Evolutionary conservation across 495 filamentous ascomycete species (phyloP).

Genomic region (Tuber magnatum): DNA sequence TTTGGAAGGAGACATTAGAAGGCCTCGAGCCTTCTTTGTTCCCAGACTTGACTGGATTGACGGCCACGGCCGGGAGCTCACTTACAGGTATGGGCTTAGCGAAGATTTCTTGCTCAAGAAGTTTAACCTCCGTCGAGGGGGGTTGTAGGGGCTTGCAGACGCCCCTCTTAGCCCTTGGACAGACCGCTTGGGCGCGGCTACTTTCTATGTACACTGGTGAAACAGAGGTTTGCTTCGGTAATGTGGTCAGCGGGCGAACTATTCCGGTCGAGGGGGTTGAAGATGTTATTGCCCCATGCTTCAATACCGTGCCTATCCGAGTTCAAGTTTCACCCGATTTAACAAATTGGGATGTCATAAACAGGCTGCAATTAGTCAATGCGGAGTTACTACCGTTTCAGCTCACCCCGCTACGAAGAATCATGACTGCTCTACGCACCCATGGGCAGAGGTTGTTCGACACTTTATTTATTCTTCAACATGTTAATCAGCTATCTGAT

Average conservation of each 20-base stretch:
- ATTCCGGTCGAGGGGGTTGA: constrained; percentile 58
- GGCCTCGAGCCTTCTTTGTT: constrained; percentile 49
- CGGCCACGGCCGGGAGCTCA: constrained; percentile 16
- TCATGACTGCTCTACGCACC: constrained; percentile 48
- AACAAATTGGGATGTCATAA: constrained; percentile 50
- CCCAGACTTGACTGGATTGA: constrained; percentile 38
- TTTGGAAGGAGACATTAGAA: constrained; percentile 54
- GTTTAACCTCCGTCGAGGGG: constrained; percentile 47
- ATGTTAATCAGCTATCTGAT: constrained; percentile 40
- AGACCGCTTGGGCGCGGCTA: constrained; percentile 61
- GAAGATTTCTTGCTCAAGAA: constrained; percentile 20
- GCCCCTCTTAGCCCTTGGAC: constrained; percentile 57
- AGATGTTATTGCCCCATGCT: constrained; percentile 71
- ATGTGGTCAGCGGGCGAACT: constrained; percentile 66
- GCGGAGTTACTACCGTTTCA: constrained; percentile 56
- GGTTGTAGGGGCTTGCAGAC: constrained; percentile 50
- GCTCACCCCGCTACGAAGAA: constrained; percentile 58
- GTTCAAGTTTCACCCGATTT: constrained; percentile 45
- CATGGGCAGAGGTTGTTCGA: constrained; percentile 57
- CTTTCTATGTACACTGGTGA: constrained; percentile 50
- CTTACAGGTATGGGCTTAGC: constrained; percentile 29
- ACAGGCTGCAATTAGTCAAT: constrained; percentile 52
- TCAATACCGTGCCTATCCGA: constrained; percentile 80
- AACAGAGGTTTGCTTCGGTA: constrained; percentile 72
- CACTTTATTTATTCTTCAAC: constrained; percentile 67